These are phyloP conservation scores for Citrullus amarus DNA, from an alignment of 306 rosid genomes.

Conservation along the genomic window DNA sequence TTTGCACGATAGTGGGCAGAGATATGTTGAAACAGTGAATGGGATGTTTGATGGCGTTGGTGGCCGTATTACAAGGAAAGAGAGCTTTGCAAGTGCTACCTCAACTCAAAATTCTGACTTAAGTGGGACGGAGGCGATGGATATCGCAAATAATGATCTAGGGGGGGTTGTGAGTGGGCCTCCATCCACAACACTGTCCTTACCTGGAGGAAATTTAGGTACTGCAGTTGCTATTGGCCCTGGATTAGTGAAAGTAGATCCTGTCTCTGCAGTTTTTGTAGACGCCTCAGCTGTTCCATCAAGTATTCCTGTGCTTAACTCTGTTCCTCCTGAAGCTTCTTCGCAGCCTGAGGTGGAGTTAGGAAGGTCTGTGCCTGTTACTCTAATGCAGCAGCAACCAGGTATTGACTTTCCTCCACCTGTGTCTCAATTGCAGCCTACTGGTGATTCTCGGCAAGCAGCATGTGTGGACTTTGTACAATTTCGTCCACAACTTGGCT, in stretches of 20 bases:
- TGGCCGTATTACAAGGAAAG: conserved; percentile 40
- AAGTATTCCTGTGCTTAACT: conserved; percentile 22
- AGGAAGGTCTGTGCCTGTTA: conserved; percentile 38
- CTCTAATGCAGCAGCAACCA: conserved; percentile 33
- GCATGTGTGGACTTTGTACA: conserved; percentile 44
- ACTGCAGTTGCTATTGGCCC: conserved; percentile 28
- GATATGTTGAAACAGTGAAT: conserved; percentile 76
- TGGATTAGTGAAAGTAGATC: conserved; percentile 28
- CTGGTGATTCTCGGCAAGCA: conserved; percentile 42
- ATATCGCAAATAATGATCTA: conserved; percentile 29
- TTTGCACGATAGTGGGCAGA: conserved; percentile 48
- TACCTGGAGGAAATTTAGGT: conserved; percentile 30
- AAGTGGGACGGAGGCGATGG: conserved; percentile 46
- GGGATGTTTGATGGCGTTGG: conserved; percentile 35
- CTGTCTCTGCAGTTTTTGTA: conserved; percentile 19
- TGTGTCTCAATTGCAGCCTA: conserved; percentile 40
- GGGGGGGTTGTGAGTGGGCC: conserved; percentile 36
- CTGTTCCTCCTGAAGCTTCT: conserved; percentile 26
- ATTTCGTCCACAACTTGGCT: conserved; percentile 43
- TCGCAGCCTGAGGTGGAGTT: conserved; percentile 33
- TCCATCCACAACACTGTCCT: conserved; percentile 18
- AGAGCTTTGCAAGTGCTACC: conserved; percentile 54
- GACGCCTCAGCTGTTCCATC: conserved; percentile 28
- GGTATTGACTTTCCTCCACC: conserved; percentile 35
- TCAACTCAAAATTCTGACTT: conserved; percentile 77